Evolutionary conservation across 306 rosid species (phyloP), one percentile per base, ranked within the genome.

Genomic region (Vigna hirtella): DNA sequence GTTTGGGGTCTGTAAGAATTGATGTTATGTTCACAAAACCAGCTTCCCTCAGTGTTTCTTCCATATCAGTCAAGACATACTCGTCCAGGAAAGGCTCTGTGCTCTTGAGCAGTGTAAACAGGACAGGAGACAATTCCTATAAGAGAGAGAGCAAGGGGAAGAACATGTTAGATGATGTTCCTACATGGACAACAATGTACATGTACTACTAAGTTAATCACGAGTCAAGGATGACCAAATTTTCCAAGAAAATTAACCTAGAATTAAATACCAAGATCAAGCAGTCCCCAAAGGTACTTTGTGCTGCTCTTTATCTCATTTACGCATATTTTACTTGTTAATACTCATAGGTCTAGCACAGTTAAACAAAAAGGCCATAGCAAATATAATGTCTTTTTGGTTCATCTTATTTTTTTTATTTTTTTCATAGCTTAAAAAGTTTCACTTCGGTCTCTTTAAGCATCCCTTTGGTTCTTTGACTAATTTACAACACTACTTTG

Each of bases 61-160:
- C 91, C 79, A 88, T 49, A 71, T 88, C 94, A 48, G 89, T 88
- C 80, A 86, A 77, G 79, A 84, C 85, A 71, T 86, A 90, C 84
- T 90, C 94, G 69, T 90, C 91, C 2, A 90, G 72, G 77, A 86
- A 85, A 3, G 94, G 94, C 64, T 90, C 91, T 20, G 91, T 90
- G 83, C 90, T 88, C 86, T 90, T 90, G 77, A 88, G 43, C 76
- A 90, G 73, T 38, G 94, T 88, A 69, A 88, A 88, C 61, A 90
- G 72, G 0, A 84, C 91, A 0, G 91, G 94, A 59, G 91, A 64
- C 73, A 90, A 55, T 74, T 88, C 94, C 91, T 90, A 2, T 42
- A 9, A 42, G 72, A 72, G 81, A 59, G 18, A 45, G 10, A 26
- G n/a, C 50, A 59, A 51, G 57, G 14, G 36, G 18, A 67, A 64